Evolutionary conservation across 345 rosid species (phyloP).

Genomic region (Microcos paniculata): DNA sequence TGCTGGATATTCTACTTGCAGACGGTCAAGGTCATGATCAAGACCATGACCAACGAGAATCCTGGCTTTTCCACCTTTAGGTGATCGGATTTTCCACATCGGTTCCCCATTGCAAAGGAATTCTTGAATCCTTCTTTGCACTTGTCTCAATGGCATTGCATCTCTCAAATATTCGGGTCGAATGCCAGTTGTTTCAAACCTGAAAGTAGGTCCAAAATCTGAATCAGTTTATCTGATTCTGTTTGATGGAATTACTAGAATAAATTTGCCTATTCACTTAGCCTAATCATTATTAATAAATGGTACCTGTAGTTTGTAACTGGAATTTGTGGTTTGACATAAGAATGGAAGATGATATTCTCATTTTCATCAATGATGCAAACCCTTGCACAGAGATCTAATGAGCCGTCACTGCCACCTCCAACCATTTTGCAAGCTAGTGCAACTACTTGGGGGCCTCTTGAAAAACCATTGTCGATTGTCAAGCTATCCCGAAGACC

Average conservation of each 20-base stretch:
- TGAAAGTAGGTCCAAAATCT: constrained; percentile 8
- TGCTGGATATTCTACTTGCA: constrained; percentile 81
- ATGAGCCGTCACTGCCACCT: constrained; percentile 87
- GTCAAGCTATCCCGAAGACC: constrained; percentile 57
- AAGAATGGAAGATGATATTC: constrained; percentile 69
- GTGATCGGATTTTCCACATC: constrained; percentile 88
- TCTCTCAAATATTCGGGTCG: constrained; percentile 71
- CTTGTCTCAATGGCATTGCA: constrained; percentile 68
- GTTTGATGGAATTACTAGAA: background rate
- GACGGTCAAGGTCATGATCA: constrained; percentile 71
- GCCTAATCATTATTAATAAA: background rate
- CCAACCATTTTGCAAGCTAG: constrained; percentile 94
- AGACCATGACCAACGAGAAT: constrained; percentile 92
- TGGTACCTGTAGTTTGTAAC: constrained; percentile 74
- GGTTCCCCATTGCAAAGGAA: constrained; percentile 88
- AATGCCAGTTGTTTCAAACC: constrained; percentile 84
- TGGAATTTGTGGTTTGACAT: constrained; percentile 68
- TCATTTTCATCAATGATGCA: constrained; percentile 78
- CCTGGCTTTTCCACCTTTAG: constrained; percentile 72
- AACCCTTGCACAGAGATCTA: constrained; percentile 76
- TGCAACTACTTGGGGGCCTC: constrained; percentile 65
- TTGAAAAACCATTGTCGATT: constrained; percentile 39
- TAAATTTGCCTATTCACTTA: background rate
- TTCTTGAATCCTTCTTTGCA: constrained; percentile 77
- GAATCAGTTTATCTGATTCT: background rate